Base-by-base conservation (phyloP, 2,329 filamentous ascomycete genomes). In the Pseudocercospora fijiensis region DNA sequence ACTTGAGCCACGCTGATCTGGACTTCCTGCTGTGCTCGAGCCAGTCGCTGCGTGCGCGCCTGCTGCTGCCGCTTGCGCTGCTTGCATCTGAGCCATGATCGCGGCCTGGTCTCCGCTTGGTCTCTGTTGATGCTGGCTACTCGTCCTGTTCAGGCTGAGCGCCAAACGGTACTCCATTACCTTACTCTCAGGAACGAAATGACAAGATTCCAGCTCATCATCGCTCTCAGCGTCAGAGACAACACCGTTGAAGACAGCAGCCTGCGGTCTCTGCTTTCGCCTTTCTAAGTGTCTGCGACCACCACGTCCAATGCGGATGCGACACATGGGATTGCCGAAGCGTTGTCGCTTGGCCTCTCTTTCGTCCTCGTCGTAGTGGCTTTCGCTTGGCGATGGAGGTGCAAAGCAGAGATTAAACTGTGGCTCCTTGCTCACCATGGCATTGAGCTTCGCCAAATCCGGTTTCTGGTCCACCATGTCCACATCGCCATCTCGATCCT, bases 231-330 rank as follows among this genome's bases (percentile, higher is more conserved):
- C 96, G 78, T 92, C 96, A 85, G 90, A 96, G 65, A 77, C 73
- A 18, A 77, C 76, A 28, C 73, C 74, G 28, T 67, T 69, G 41
- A 66, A 67, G 43, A 73, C 63, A 11, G 71, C 63, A 20, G 71
- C 70, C 26, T 47, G 58, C 16, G 67, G 65, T 61, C 68, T 65
- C 13, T 70, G 67, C 57, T 72, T 73, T 30, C 73, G 68, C 63
- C 71, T 88, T 78, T 98, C 95, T 69, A 98, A 91, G 85, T 92
- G 92, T 69, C 96, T 77, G 43, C 94, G 88, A 67, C 92, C 92
- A 67, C 93, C 84, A 70, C 94, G 89, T 60, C 94, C 94, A 61
- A 92, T 87, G 64, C 95, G 89, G 67, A 92, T 87, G 69, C 94
- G 88, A 81, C 90, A 97, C 16, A 89, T 88, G 60, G 90, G 88